Conservation (phyloP, 2,329 filamentous ascomycete genomes). For the Plectosphaerella plurivora region DNA sequence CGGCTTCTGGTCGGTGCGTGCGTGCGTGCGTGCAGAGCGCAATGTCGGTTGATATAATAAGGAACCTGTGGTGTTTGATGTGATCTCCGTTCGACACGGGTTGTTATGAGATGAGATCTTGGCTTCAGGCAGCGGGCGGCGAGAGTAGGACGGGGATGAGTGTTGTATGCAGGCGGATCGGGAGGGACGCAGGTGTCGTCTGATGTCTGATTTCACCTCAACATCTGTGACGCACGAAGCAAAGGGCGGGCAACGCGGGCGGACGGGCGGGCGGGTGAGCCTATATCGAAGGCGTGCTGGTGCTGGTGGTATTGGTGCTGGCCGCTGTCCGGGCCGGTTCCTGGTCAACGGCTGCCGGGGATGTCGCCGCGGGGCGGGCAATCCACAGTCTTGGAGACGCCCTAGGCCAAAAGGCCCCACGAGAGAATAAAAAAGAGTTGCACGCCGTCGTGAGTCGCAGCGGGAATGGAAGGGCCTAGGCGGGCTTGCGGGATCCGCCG, state of each 20-base stretch:
- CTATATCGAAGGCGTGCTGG: not conserved
- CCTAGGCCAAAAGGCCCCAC: no score
- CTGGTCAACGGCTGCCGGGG: not conserved
- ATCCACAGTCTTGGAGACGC: no score
- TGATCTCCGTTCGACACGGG: not conserved
- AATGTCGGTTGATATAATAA: not conserved
- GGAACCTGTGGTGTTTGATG: not conserved
- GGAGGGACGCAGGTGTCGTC: not conserved
- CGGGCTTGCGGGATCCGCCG: not conserved
- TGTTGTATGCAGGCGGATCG: no score
- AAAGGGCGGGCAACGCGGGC: not conserved
- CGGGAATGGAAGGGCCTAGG: not conserved
- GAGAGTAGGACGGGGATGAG: no score
- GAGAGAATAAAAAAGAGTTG: not conserved
- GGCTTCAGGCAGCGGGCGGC: no score
- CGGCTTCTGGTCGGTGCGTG: no score
- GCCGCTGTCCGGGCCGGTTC: not conserved
- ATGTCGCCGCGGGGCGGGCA: not conserved
- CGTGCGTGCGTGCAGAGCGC: not conserved
- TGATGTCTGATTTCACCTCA: not conserved
- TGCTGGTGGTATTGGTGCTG: not conserved
- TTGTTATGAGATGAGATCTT: no score
- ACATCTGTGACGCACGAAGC: not conserved
- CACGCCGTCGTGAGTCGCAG: not conserved
- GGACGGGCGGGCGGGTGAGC: not conserved